These are phyloP conservation scores for Penicillium sclerotigenum DNA, from an alignment of 2,329 filamentous ascomycete species.

Conservation along the genomic window DNA sequence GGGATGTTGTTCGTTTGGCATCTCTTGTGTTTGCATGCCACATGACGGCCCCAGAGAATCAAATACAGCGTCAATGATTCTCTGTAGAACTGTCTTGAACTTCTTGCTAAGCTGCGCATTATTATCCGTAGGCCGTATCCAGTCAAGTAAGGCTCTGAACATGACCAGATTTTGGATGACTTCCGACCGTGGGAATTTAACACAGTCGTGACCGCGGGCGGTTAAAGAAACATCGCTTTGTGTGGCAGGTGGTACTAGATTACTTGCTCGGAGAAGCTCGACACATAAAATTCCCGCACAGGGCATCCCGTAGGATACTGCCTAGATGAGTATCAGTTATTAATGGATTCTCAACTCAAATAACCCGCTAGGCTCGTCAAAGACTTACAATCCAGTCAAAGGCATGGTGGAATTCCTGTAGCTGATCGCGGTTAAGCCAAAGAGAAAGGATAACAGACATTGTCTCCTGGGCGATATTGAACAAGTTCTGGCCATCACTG, in stretches of 20 bases:
- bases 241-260: neutral
- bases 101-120: neutral
- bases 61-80: neutral
- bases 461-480: neutral
- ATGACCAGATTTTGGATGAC: neutral
- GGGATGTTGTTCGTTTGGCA: neutral
- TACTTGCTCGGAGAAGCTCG: neutral
- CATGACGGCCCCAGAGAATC: neutral
- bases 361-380: neutral
- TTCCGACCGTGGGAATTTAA: neutral
- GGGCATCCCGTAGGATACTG: neutral
- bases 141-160: neutral
- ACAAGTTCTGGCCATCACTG: neutral
- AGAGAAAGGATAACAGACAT: neutral
- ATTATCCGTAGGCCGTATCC: neutral
- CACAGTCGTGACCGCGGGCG: neutral
- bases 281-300: neutral
- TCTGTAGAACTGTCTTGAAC: neutral
- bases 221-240: neutral
- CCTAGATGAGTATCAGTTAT: neutral
- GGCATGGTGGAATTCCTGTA: neutral
- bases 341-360: neutral
- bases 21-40: neutral
- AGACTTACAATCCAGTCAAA: neutral
- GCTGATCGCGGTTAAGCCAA: neutral